Percentiles rank a stretch among this genome's conserved stretches.
Conservation (phyloP, 2,329 filamentous ascomycete genomes). For the Aspergillus sp. region DNA sequence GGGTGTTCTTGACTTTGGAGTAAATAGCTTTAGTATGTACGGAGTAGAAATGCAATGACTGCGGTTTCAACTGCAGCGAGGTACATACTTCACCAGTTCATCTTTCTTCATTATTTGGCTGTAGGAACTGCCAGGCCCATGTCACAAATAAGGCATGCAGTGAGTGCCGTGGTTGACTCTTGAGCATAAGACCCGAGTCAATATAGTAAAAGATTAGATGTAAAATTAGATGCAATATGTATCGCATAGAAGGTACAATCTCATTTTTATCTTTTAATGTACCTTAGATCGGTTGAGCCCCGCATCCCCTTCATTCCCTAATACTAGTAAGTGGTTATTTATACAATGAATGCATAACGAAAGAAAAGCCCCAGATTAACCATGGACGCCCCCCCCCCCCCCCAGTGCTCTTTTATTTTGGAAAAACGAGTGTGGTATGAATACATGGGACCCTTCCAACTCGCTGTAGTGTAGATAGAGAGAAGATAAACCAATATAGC, state of each 20-base stretch:
- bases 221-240: background rate
- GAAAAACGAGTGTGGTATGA: background rate
- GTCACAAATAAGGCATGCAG: background rate
- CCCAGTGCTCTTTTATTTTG: background rate
- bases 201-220: background rate
- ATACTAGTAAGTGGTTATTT: constrained; percentile 1
- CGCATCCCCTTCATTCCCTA: too few relatives aligned
- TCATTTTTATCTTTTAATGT: background rate
- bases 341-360: constrained; percentile 1
- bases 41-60: background rate
- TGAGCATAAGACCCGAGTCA: background rate
- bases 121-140: background rate
- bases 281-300: too few relatives aligned
- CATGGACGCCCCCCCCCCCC: background rate
- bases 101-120: background rate
- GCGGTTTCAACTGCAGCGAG: background rate
- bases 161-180: background rate
- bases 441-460: background rate
- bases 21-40: background rate
- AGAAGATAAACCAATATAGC: background rate
- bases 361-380: background rate
- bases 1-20: background rate
- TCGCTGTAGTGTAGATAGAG: background rate
- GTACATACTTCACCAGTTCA: background rate
- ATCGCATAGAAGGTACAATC: background rate